Conservation (phyloP, 371 early-diverging fungal species). For the Gilbertella persicaria region DNA sequence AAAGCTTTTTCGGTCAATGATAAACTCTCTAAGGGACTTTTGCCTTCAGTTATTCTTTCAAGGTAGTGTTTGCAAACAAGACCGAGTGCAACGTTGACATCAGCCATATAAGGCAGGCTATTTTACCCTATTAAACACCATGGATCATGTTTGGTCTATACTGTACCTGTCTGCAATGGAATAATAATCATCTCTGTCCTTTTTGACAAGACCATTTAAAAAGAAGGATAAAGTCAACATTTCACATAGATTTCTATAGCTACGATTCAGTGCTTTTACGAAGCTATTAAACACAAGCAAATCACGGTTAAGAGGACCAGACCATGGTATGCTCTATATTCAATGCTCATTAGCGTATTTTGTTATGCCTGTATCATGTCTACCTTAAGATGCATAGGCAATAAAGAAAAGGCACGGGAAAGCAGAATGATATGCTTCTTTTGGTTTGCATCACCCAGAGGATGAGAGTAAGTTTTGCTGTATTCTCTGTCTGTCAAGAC, state of each 20-base stretch:
- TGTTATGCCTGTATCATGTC: background rate
- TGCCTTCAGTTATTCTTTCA: constrained; percentile 32
- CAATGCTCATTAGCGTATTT: background rate
- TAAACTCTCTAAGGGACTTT: constrained; percentile 26
- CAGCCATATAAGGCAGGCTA: constrained; percentile 56
- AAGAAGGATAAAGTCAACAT: constrained; percentile 61
- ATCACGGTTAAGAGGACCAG: constrained; percentile 72
- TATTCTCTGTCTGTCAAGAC: constrained; percentile 55
- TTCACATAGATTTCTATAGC: constrained; percentile 65
- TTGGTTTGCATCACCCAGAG: constrained; percentile 36
- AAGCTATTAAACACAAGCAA: constrained; percentile 75
- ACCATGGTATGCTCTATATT: constrained; percentile 55
- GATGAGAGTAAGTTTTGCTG: constrained; percentile 50
- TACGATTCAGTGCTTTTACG: constrained; percentile 59
- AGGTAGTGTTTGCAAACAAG: constrained; percentile 53
- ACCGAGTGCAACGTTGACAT: constrained; percentile 57
- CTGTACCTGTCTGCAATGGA: constrained; percentile 52
- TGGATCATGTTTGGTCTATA: too few relatives aligned
- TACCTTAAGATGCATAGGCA: constrained; percentile 53
- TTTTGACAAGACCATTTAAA: constrained; percentile 50
- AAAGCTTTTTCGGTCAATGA: constrained; percentile 42
- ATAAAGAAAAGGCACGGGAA: constrained; percentile 58
- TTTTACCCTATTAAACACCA: too few relatives aligned
- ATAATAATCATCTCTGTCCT: constrained; percentile 54
- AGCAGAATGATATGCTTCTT: constrained; percentile 35